Evolutionary conservation across 495 filamentous ascomycete species (phyloP).

Genomic region (Talaromyces thailandensis): DNA sequence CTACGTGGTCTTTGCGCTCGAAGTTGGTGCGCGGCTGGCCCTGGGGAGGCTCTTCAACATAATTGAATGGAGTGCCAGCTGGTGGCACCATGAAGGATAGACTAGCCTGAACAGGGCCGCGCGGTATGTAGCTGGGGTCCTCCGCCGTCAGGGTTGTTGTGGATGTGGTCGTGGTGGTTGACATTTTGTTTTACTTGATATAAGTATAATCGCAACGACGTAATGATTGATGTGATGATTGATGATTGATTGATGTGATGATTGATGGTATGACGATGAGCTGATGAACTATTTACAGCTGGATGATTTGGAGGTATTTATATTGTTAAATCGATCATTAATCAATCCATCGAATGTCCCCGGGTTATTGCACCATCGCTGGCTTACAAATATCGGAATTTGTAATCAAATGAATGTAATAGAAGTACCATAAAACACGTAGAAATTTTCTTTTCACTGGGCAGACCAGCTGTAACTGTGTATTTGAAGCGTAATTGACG

Average conservation of each 20-base stretch:
- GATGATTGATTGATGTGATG: not conserved
- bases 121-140: constrained; percentile 38
- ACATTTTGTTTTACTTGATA: constrained; percentile 4
- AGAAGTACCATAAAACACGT: not conserved
- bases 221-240: not conserved
- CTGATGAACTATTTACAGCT: too few relatives aligned
- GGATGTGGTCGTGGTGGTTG: constrained; percentile 11
- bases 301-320: not conserved
- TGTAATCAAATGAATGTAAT: not conserved
- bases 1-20: constrained; percentile 28
- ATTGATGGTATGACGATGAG: too few relatives aligned
- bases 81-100: constrained; percentile 65
- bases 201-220: not conserved
- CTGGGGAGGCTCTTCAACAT: constrained; percentile 54
- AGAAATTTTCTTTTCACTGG: not conserved
- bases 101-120: constrained; percentile 53
- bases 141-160: constrained; percentile 1
- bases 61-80: constrained; percentile 56
- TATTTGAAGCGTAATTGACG: not conserved
- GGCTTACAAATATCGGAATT: constrained; percentile 1
- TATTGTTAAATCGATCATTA: not conserved
- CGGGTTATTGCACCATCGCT: not conserved
- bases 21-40: constrained; percentile 58
- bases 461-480: not conserved
- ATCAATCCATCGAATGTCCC: not conserved